These are phyloP conservation scores for Candida yuanshanica DNA, from an alignment of 805 yeast genomes.

Conservation along the genomic window DNA sequence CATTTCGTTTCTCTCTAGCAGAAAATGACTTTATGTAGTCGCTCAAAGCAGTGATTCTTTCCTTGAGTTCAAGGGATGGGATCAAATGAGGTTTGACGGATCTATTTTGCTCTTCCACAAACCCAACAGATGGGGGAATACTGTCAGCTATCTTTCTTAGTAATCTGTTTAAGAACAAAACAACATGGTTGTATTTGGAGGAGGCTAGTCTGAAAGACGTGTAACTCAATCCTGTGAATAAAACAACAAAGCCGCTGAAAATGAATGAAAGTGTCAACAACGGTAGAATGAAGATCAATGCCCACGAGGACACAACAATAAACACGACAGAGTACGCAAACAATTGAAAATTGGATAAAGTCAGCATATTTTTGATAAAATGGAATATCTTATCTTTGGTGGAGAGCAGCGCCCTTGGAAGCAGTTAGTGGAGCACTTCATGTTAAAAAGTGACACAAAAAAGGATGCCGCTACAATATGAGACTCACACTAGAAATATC, in stretches of 20 bases:
- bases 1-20: neutral
- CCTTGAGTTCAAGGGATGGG: conserved; percentile 1
- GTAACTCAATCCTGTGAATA: conserved; percentile 23
- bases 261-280: conserved; percentile 17
- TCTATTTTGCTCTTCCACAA: conserved; percentile 11
- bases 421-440: neutral
- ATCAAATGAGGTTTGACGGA: conserved; percentile 1
- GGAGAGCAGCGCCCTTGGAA: neutral
- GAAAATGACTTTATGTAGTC: neutral
- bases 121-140: conserved; percentile 26
- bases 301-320: conserved; percentile 9
- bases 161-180: conserved; percentile 20
- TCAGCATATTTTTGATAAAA: conserved; percentile 7
- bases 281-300: conserved; percentile 19
- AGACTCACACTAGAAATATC: conserved; percentile 16
- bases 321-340: conserved; percentile 14
- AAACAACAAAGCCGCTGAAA: conserved; percentile 22
- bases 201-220: conserved; percentile 20
- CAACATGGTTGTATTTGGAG: conserved; percentile 21
- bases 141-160: conserved; percentile 22
- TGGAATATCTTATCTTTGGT: neutral
- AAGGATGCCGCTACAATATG: neutral
- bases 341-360: conserved; percentile 15
- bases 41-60: neutral
- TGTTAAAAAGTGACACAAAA: neutral